phyloP scores from a whole-genome alignment of 306 rosid genomes.

The Trichosanthes cucumerina region DNA sequence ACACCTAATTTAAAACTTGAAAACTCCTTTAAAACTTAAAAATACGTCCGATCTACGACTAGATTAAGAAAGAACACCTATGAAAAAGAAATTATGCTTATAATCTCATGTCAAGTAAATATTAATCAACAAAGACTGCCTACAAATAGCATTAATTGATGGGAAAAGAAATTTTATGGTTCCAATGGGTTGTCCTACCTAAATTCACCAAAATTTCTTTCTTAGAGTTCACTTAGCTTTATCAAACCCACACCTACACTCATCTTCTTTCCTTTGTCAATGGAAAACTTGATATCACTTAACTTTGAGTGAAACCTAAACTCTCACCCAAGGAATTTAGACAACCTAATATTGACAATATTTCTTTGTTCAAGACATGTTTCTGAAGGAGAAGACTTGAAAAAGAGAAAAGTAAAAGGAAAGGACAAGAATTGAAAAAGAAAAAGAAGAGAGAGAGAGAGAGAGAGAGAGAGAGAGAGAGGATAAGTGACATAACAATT shows the following conservation, averaged over 20 bases:
- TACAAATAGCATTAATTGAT: not conserved
- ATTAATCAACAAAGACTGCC: not conserved
- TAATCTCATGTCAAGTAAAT: not conserved
- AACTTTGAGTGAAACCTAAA: not conserved
- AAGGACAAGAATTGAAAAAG: not conserved
- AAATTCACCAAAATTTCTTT: conserved; percentile 1
- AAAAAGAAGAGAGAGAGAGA: not conserved
- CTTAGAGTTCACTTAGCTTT: not conserved
- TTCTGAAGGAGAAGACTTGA: not conserved
- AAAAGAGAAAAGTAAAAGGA: conserved; percentile 1
- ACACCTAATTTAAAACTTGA: not conserved
- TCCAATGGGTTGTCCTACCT: not conserved
- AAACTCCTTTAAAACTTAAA: not conserved
- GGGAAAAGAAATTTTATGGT: not conserved
- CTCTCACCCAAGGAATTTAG: conserved; percentile 1
- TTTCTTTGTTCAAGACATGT: conserved; percentile 8
- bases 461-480: not conserved
- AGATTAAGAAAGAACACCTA: not conserved
- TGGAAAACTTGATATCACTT: not conserved
- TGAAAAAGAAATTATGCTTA: not conserved
- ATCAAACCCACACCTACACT: conserved; percentile 7
- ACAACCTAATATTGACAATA: not conserved
- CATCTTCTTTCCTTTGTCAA: conserved; percentile 8
- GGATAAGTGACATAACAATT: conserved; percentile 20
- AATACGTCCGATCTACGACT: not conserved